Conservation (phyloP, 495 filamentous ascomycete genomes). For the Aspergillus kassunensis region DNA sequence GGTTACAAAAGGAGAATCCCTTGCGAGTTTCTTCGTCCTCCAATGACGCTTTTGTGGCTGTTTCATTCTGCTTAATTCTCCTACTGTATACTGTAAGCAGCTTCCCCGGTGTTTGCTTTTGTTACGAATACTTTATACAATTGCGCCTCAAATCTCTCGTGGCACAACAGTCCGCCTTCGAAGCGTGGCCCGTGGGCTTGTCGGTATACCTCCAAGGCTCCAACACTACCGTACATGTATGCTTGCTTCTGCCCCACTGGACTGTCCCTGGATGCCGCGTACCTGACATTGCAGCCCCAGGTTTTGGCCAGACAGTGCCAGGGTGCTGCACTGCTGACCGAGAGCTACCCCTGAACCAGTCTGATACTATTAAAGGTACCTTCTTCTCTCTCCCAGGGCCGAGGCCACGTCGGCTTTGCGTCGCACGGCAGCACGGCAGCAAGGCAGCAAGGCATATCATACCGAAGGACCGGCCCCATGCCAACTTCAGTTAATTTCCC, state of each 20-base stretch:
- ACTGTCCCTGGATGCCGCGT: not conserved
- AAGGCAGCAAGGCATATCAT: constrained; percentile 19
- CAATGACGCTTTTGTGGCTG: constrained; percentile 1
- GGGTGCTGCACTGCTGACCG: no score
- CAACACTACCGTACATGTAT: no score
- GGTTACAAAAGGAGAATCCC: constrained; percentile 10
- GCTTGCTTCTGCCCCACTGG: constrained; percentile 9
- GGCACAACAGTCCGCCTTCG: constrained; percentile 7
- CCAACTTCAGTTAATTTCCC: constrained; percentile 12
- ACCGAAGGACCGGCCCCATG: constrained; percentile 7
- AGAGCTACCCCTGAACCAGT: constrained; percentile 24
- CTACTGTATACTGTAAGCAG: constrained; percentile 5
- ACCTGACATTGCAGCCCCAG: constrained; percentile 5
- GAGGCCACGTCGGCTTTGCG: constrained; percentile 22
- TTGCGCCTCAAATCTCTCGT: constrained; percentile 4
- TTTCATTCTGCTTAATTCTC: constrained; percentile 10
- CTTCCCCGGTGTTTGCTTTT: constrained; percentile 2
- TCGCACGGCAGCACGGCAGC: constrained; percentile 21
- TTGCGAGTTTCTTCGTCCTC: constrained; percentile 8
- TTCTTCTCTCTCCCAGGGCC: constrained; percentile 12
- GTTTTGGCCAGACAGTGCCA: not conserved
- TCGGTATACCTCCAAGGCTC: not conserved
- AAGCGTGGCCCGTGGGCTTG: not conserved
- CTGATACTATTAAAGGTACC: no score
- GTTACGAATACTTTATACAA: not conserved